These are phyloP conservation scores for Ceriops decandra DNA, from an alignment of 345 rosid genomes.

Conservation along the genomic window DNA sequence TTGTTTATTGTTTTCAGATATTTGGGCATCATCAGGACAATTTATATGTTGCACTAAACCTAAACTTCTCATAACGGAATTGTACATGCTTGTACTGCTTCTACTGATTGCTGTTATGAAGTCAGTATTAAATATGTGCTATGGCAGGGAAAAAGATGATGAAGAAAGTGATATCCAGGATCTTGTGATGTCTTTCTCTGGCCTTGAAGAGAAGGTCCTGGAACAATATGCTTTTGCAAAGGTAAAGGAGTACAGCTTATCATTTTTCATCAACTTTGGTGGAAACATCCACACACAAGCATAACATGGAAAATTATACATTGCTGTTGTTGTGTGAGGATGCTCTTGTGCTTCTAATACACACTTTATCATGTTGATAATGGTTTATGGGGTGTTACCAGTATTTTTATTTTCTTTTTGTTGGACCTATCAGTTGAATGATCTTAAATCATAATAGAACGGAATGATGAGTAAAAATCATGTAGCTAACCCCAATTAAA, in stretches of 20 bases:
- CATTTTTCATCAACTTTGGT: not conserved
- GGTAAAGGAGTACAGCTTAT: conserved; percentile 37
- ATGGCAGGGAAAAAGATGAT: conserved; percentile 61
- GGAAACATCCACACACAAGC: no score
- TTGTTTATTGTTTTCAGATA: no score
- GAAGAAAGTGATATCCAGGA: conserved; percentile 72
- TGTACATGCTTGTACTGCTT: conserved; percentile 5
- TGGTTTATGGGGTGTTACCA: no score
- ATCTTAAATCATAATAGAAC: no score
- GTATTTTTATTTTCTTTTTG: no score
- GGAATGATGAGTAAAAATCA: no score
- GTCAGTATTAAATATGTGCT: conserved; percentile 14
- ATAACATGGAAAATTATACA: no score
- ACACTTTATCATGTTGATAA: no score
- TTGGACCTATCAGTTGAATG: no score
- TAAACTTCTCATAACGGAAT: not conserved
- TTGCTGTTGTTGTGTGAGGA: no score
- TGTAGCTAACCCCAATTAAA: no score
- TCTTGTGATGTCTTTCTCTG: conserved; percentile 64
- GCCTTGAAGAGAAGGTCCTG: conserved; percentile 85
- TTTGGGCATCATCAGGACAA: not conserved
- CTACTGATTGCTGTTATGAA: conserved; percentile 15
- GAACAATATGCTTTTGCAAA: conserved; percentile 89
- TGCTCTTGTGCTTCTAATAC: no score
- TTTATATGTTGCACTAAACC: not conserved